Evolutionary conservation across 2,329 filamentous ascomycete species (phyloP).

Genomic region (Hymenoscyphus scutula): DNA sequence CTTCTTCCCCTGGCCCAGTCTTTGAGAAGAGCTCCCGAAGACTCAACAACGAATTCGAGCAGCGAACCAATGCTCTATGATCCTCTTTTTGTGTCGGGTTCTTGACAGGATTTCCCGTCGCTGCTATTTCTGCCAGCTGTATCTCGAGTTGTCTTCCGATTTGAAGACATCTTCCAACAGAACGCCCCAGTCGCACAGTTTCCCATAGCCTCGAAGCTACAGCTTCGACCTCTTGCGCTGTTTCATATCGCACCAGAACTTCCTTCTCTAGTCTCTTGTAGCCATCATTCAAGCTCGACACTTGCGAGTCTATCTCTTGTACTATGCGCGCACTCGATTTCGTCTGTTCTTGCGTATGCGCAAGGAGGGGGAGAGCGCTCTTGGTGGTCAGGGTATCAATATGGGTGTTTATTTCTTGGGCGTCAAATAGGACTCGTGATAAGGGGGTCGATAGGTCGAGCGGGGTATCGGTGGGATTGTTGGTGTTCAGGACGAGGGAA

Average conservation of each 20-base stretch:
- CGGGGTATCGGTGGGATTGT: slow-evolving; percentile 85
- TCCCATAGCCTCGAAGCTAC: slow-evolving; percentile 78
- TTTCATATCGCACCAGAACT: slow-evolving; percentile 79
- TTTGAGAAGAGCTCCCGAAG: slow-evolving; percentile 70
- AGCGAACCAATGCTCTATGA: slow-evolving; percentile 76
- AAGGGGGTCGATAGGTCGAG: slow-evolving; percentile 93
- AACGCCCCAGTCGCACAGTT: slow-evolving; percentile 72
- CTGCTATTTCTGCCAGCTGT: slow-evolving; percentile 69
- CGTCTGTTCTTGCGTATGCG: slow-evolving; percentile 73
- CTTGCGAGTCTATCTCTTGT: slow-evolving; percentile 73
- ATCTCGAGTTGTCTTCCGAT: slow-evolving; percentile 83
- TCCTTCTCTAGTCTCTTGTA: slow-evolving; percentile 85
- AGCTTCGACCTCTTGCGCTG: slow-evolving; percentile 76
- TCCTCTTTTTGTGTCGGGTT: slow-evolving; percentile 53
- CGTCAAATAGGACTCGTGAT: slow-evolving; percentile 90
- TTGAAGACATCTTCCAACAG: slow-evolving; percentile 74
- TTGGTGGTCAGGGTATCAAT: slow-evolving; percentile 87
- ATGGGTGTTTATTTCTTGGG: slow-evolving; percentile 94
- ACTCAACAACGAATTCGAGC: slow-evolving; percentile 73
- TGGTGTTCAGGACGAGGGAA: slow-evolving; percentile 80
- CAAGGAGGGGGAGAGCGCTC: slow-evolving; percentile 75
- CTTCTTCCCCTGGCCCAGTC: slow-evolving; percentile 69
- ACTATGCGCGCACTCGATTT: slow-evolving; percentile 71
- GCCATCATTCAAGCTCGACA: slow-evolving; percentile 76
- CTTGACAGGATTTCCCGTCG: slow-evolving; percentile 36